Evolutionary conservation across 202 grass and related monocot genomes (phyloP).

Genomic region (Panicum virgatum): DNA sequence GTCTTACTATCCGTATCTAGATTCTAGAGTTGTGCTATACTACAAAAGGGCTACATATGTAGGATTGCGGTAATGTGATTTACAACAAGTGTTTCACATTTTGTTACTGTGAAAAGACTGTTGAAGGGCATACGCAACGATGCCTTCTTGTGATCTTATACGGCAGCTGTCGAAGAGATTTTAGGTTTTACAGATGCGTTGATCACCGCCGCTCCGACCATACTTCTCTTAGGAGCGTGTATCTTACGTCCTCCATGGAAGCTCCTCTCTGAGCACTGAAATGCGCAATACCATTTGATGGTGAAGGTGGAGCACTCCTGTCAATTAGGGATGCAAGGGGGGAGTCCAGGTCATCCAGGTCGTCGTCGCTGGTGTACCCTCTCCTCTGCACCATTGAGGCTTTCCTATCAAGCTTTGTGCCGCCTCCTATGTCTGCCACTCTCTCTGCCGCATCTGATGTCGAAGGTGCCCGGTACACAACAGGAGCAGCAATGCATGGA

Average conservation of each 20-base stretch:
- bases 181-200: slow-evolving; percentile 16
- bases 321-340: slow-evolving; percentile 71
- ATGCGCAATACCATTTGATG: slow-evolving; percentile 18
- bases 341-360: slow-evolving; percentile 80
- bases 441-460: slow-evolving; percentile 59
- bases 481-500: slow-evolving; percentile 64
- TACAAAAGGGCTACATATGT: slow-evolving; percentile 36
- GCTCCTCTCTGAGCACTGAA: slow-evolving; percentile 45
- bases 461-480: slow-evolving; percentile 59
- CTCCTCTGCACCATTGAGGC: slow-evolving; percentile 79
- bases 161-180: slow-evolving; percentile 19
- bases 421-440: slow-evolving; percentile 51
- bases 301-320: slow-evolving; percentile 62
- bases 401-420: slow-evolving; percentile 56
- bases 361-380: slow-evolving; percentile 95
- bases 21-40: slow-evolving; percentile 8
- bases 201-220: slow-evolving; percentile 59
- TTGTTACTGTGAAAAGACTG: slow-evolving; percentile 8
- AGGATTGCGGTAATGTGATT: slow-evolving; percentile 3
- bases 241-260: slow-evolving; percentile 59
- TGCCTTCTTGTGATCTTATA: slow-evolving; percentile 21
- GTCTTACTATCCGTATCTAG: not conserved
- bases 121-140: slow-evolving; percentile 18
- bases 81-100: slow-evolving; percentile 31
- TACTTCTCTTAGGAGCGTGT: slow-evolving; percentile 67